phyloP scores from a whole-genome alignment of 2,329 filamentous ascomycete genomes.

The Hymenoscyphus fraxineus region DNA sequence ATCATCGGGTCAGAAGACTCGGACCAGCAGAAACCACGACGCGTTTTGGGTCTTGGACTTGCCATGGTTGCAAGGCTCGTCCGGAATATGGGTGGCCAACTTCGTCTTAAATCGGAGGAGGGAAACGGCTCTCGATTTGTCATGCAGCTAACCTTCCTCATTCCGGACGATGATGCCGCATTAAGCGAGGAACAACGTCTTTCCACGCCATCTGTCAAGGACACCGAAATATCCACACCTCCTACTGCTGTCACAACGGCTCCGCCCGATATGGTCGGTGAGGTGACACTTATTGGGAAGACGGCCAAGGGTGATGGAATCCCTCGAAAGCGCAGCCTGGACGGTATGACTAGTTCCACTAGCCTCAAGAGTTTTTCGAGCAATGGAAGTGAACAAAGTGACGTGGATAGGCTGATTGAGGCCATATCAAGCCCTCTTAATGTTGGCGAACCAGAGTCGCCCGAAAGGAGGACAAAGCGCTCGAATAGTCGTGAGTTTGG shows the following conservation, averaged over 20 bases:
- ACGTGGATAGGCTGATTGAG: conserved; percentile 68
- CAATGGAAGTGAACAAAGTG: conserved; percentile 42
- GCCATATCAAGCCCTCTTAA: conserved; percentile 61
- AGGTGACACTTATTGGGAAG: conserved; percentile 60
- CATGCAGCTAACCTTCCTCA: conserved; percentile 70
- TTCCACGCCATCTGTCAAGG: neutral
- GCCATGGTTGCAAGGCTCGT: conserved; percentile 83
- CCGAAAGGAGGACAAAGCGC: conserved; percentile 19
- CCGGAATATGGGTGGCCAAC: conserved; percentile 85
- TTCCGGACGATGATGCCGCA: conserved; percentile 44
- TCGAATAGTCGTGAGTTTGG: conserved; percentile 23
- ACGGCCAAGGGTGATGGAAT: conserved; percentile 29
- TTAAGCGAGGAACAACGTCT: neutral
- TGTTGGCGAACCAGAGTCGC: conserved; percentile 38
- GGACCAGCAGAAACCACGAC: conserved; percentile 36
- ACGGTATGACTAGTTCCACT: conserved; percentile 26
- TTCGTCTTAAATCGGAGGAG: conserved; percentile 78
- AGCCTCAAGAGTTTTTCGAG: conserved; percentile 30
- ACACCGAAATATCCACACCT: neutral
- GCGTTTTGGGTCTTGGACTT: conserved; percentile 73
- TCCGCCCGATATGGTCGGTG: conserved; percentile 39
- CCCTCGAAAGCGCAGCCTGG: conserved; percentile 21
- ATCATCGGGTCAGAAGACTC: conserved; percentile 10
- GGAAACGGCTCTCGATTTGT: conserved; percentile 80
- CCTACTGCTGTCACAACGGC: conserved; percentile 11